These are phyloP conservation scores for Polyporus arcularius DNA, from an alignment of 768 basidiomycete species.

Conservation along the genomic window DNA sequence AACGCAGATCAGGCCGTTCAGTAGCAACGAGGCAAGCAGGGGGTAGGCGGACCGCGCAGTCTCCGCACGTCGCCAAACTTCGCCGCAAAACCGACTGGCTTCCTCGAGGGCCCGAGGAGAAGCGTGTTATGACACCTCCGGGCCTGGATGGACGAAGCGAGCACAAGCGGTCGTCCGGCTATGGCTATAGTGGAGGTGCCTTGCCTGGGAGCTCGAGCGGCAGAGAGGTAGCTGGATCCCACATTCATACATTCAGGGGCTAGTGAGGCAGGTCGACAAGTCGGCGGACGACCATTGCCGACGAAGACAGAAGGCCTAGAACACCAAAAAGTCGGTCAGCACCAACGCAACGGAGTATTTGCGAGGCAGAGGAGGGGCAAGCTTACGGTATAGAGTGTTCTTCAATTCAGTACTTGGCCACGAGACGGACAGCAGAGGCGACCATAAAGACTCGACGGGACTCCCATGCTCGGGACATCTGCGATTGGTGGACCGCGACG, in stretches of 20 bases:
- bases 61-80: neutral
- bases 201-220: neutral
- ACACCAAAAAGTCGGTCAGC: no score
- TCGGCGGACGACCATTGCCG: neutral
- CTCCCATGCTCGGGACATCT: conserved; percentile 6
- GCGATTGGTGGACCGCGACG: conserved; percentile 9
- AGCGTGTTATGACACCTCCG: neutral
- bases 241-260: neutral
- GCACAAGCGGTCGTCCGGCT: conserved; percentile 10
- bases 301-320: no score
- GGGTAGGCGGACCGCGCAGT: neutral
- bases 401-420: neutral
- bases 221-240: neutral
- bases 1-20: conserved; percentile 12
- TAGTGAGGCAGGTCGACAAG: neutral
- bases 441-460: conserved; percentile 8
- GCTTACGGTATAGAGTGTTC: conserved; percentile 7
- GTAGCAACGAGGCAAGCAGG: conserved; percentile 17
- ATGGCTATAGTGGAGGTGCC: conserved; percentile 6
- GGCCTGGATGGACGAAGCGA: neutral
- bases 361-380: conserved; percentile 1
- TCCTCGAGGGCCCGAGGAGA: neutral
- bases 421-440: conserved; percentile 18
- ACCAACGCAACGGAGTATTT: neutral
- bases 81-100: neutral